These are phyloP conservation scores for Daldinia caldariorum DNA, from an alignment of 495 filamentous ascomycete species.

Conservation along the genomic window DNA sequence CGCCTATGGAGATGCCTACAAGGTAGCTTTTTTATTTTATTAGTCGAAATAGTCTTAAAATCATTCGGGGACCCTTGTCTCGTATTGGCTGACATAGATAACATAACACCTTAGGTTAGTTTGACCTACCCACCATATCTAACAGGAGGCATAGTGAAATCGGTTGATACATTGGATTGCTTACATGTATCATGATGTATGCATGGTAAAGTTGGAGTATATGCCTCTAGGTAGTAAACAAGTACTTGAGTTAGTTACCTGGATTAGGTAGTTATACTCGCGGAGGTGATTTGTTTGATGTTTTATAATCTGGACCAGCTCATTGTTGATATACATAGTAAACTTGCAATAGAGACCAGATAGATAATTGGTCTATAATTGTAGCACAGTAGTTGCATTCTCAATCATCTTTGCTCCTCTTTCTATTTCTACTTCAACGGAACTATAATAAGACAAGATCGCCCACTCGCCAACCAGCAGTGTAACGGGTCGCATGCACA, in stretches of 20 bases:
- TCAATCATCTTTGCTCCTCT: neutral
- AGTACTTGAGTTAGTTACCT: too few species aligned
- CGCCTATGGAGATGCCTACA: neutral
- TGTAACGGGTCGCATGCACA: neutral
- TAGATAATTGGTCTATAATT: neutral
- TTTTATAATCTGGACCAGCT: neutral
- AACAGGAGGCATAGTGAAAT: neutral
- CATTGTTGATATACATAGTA: neutral
- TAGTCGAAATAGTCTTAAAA: neutral
- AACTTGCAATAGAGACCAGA: neutral
- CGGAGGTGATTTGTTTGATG: neutral
- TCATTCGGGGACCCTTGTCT: neutral
- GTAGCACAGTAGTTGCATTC: too few species aligned
- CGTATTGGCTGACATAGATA: neutral
- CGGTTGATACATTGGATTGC: neutral
- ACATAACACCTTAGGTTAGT: neutral
- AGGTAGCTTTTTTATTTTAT: neutral
- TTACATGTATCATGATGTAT: conserved; percentile 10
- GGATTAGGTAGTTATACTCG: neutral
- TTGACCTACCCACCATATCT: conserved; percentile 2
- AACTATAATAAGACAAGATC: neutral
- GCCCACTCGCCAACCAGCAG: neutral
- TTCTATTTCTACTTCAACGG: conserved; percentile 1
- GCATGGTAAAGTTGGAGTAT: neutral
- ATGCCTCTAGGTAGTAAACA: too few species aligned